Evolutionary conservation across 2,329 filamentous ascomycete genomes (phyloP), one percentile per base, ranked within the genome.

Genomic region (Talaromyces sp.): DNA sequence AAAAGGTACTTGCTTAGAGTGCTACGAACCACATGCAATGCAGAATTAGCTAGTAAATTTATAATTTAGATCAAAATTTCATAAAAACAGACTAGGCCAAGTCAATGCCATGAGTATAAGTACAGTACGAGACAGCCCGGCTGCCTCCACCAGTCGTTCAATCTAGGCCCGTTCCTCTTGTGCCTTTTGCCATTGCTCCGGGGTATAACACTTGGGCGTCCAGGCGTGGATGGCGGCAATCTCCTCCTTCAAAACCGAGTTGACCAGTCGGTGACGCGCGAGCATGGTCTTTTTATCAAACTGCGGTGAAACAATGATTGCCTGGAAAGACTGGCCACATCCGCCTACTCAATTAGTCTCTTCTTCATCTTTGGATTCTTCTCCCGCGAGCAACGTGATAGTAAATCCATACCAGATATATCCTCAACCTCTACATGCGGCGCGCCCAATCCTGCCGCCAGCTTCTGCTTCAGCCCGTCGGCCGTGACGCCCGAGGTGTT

Each of bases 121-220:
- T 53, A 52, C 30, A 57, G 44, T 61, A 55, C 50, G 27, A 55
- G 51, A 61, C 60, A 61, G 36, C 34, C 60, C 60, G 55, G 53
- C 55, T 52, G 51, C 55, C 33, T 52, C 31, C 50, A 10, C 36
- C 44, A 34, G 42, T 36, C 14, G 40, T 57, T 36, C 5, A 14
- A 30, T 54, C 60, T 68, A 57, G 61, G 51, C 61, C 65, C 68
- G 23, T 23, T 23, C 72, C 67, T 77, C 72, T 65, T 84, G 82
- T 76, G 89, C 85, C 76, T 85, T 87, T 78, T 91, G 86, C 87
- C 90, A 96, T 80, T 97, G 91, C 70, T 92, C 91, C 0, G 91
- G 91, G 8, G 93, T 97, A 79, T 92, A 90, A 75, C 93, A 96
- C 78, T 92, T 96, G 31, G 92, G 91, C 61, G 91, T 96, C 93